These are phyloP conservation scores for Capsella bursapastoris DNA, from an alignment of 345 rosid species.

Conservation along the genomic window DNA sequence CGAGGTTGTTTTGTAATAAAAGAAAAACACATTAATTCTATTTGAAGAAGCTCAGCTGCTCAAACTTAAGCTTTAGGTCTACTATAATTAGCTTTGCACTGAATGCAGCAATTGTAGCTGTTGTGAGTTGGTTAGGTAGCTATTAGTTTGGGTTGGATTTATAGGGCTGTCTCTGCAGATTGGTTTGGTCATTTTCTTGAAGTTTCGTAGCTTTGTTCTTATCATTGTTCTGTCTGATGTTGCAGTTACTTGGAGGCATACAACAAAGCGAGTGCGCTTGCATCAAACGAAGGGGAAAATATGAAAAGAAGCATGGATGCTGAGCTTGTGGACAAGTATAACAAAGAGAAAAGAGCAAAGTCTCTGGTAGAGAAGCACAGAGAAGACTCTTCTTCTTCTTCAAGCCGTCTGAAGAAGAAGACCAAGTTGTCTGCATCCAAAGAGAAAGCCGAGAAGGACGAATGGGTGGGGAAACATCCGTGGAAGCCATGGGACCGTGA, in stretches of 20 bases:
- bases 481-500: slow-evolving; percentile 99
- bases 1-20: neutral
- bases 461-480: slow-evolving; percentile 88
- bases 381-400: slow-evolving; percentile 53
- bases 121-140: neutral
- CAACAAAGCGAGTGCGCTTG: slow-evolving; percentile 78
- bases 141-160: neutral
- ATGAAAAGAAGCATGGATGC: slow-evolving; percentile 60
- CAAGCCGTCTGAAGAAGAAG: slow-evolving; percentile 61
- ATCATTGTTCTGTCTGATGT: slow-evolving; percentile 11
- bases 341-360: slow-evolving; percentile 78
- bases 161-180: neutral
- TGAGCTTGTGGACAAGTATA: slow-evolving; percentile 86
- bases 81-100: slow-evolving; percentile 7
- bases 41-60: slow-evolving; percentile 18
- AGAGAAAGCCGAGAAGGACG: slow-evolving; percentile 59
- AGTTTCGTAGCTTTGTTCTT: slow-evolving; percentile 21
- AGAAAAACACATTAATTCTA: neutral
- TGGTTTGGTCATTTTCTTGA: neutral
- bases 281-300: slow-evolving; percentile 69
- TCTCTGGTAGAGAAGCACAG: slow-evolving; percentile 81
- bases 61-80: neutral
- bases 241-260: slow-evolving; percentile 87
- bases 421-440: slow-evolving; percentile 47
- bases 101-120: slow-evolving; percentile 2